phyloP scores from a whole-genome alignment of 192 early-diverging fungal species.

The Backusella tuberculispora region DNA sequence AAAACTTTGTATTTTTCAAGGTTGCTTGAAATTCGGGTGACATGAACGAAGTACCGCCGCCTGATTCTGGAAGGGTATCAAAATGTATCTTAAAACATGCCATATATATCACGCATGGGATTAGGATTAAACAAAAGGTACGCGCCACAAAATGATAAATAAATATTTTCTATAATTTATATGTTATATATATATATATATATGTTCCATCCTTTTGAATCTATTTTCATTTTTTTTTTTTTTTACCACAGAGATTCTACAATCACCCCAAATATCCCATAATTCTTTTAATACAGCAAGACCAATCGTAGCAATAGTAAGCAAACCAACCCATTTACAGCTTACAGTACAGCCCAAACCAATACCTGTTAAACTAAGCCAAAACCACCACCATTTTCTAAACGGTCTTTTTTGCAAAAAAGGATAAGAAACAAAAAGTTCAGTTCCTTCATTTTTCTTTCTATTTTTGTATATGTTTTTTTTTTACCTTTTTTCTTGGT shows the following conservation, averaged over 20 bases:
- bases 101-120: slow-evolving; percentile 84
- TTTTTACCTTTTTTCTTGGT: slow-evolving; percentile 38
- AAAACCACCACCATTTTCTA: slow-evolving; percentile 81
- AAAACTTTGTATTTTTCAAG: slow-evolving; percentile 40
- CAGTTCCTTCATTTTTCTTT: too few species aligned
- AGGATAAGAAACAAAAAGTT: too few species aligned
- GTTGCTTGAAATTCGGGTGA: slow-evolving; percentile 90
- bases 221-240: too few species aligned
- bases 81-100: slow-evolving; percentile 94
- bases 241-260: slow-evolving; percentile 47
- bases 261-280: slow-evolving; percentile 82
- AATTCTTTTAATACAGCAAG: slow-evolving; percentile 83
- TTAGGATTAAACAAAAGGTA: slow-evolving; percentile 78
- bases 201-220: neutral
- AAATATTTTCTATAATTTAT: slow-evolving; percentile 25
- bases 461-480: neutral
- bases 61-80: slow-evolving; percentile 72
- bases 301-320: slow-evolving; percentile 89
- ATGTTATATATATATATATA: neutral
- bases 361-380: slow-evolving; percentile 85
- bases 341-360: slow-evolving; percentile 75
- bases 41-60: slow-evolving; percentile 96
- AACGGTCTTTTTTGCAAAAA: slow-evolving; percentile 60
- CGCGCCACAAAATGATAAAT: slow-evolving; percentile 83
- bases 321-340: slow-evolving; percentile 96